Evolutionary conservation across 345 rosid species (phyloP), one percentile per base, ranked within the genome.

Genomic region (Anastatica hierochuntica): DNA sequence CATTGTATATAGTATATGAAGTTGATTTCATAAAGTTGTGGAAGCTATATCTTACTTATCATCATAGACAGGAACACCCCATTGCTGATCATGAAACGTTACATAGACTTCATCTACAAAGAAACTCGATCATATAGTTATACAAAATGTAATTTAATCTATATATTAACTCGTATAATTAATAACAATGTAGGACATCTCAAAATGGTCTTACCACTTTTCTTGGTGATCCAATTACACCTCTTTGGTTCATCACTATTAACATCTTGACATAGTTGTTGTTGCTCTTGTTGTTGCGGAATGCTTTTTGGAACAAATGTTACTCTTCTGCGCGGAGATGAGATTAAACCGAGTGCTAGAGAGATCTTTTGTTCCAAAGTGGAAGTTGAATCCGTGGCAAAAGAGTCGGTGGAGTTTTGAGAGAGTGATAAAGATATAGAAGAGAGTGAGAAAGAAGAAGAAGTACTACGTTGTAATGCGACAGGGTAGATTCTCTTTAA

Each of bases 61-160:
- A 45, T 92, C 96, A 41, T 88, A 92, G 38, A 83, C 81, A 1
- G 98, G 95, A 58, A 83, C 95, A 41, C 98, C 98, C 98, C 98
- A 92, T 55, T 74, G 73, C 38, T 92, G 95, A 18, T 92, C 98
- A 62, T 92, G 98, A 77, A 92, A 92, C 43, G 78, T 71, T n/a
- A 88, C 78, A 48, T 92, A 88, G 26, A 62, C 88, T 63, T 74
- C 72, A 58, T 92, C 98, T 92, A 85, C 40, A 66, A 60, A 51
- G 29, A 67, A 65, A 16, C 21, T 18, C 18, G 35, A 39, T 21
- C 2, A n/a, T n/a, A n/a, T n/a, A n/a, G n/a, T n/a, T n/a, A n/a
- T n/a, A n/a, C n/a, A n/a, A n/a, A n/a, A n/a, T n/a, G n/a, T n/a
- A n/a, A n/a, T n/a, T n/a, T n/a, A n/a, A n/a, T n/a, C n/a, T n/a